Evolutionary conservation across 371 early-diverging fungal species (phyloP), one percentile per base, ranked within the genome.

Genomic region (Cokeromyces recurvatus): DNA sequence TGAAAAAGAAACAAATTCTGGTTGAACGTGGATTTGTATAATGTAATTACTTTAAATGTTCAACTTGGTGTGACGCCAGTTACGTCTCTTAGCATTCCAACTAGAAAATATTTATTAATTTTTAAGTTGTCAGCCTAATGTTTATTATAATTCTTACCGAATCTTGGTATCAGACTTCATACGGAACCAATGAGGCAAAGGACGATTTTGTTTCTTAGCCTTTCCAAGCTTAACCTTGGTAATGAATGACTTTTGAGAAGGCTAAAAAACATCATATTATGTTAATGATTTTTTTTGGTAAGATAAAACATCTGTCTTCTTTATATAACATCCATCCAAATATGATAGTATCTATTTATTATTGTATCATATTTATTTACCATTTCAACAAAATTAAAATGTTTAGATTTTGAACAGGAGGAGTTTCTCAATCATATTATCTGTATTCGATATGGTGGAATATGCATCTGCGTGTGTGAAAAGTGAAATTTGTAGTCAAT

Each of bases 31-130:
- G 11, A 5, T n/a, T n/a, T n/a, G n/a, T n/a, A 29, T 11, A 29
- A 29, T 5, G 29, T 29, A 11, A 29, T 29, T 5, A 29, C 8
- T 49, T 90, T 92, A 94, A 65, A 95, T 69, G 82, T 89, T 87
- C 69, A 95, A 81, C 94, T 98, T 96, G 78, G 94, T 96, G 71
- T 94, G 90, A 76, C 96, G 87, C 98, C 98, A 98, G 93, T 97
- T 86, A 62, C 97, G 91, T 60, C 98, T 90, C 91, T 98, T 98
- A 64, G 92, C 84, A 84, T 95, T 98, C 90, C 95, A 98, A 62
- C 94, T 82, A 54, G 0, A 41, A 39, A 11, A 9, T 23, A 12
- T 16, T n/a, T 4, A 12, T 34, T 3, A 31, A 11, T 22, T 16
- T 19, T 22, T 37, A 6, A 39, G 5, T 27, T 27, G 29, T 7